Evolutionary conservation across 306 rosid genomes (phyloP).

Genomic region (Begonia masoniana): DNA sequence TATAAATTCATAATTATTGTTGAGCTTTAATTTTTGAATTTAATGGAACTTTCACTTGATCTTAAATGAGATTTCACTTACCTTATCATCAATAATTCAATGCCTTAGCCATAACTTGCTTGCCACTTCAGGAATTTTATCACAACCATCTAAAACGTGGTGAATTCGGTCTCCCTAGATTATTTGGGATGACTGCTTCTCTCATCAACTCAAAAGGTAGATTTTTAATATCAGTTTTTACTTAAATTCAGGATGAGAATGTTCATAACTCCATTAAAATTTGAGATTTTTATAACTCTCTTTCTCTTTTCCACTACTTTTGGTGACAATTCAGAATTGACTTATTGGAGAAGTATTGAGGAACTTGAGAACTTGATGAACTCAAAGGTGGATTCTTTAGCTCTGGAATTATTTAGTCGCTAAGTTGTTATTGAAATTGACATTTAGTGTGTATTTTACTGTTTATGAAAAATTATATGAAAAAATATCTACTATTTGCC

Average conservation of each 20-base stretch:
- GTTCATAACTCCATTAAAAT: background rate
- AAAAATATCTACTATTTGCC: too few relatives aligned
- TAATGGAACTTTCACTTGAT: background rate
- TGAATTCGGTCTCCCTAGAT: constrained; percentile 43
- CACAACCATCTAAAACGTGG: constrained; percentile 31
- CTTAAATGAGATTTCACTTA: background rate
- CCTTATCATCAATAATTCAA: background rate
- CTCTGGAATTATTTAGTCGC: too few relatives aligned
- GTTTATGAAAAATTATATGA: too few relatives aligned
- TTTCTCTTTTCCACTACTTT: constrained; percentile 7
- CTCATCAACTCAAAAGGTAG: constrained; percentile 80
- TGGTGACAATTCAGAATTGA: constrained; percentile 35
- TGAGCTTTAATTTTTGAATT: background rate
- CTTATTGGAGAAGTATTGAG: constrained; percentile 30
- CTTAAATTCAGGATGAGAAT: background rate
- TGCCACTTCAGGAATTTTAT: constrained; percentile 57
- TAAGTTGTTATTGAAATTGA: too few relatives aligned
- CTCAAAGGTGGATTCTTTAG: constrained; percentile 45
- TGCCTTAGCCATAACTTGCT: background rate
- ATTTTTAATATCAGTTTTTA: background rate
- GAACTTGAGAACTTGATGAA: constrained; percentile 59
- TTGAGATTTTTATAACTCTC: background rate
- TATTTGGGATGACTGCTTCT: constrained; percentile 92
- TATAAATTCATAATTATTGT: background rate
- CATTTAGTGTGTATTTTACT: too few relatives aligned